Evolutionary conservation across 495 filamentous ascomycete species (phyloP).

Genomic region (Penicilliopsis zonata): DNA sequence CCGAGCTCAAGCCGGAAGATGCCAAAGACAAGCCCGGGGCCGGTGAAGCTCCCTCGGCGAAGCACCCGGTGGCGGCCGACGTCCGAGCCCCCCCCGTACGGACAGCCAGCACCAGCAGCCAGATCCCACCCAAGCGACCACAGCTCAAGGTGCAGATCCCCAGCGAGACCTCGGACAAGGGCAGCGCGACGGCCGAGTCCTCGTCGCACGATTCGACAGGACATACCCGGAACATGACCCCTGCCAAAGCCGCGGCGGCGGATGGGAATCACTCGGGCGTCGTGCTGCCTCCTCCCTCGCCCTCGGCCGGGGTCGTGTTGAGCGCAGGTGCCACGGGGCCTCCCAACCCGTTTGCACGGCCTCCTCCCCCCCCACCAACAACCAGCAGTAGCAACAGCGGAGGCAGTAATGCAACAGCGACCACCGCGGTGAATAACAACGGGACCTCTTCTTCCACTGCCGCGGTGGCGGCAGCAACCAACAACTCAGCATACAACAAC

Average conservation of each 20-base stretch:
- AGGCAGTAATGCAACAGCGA: no score
- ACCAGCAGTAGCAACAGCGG: no score
- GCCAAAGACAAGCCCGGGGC: slow-evolving; percentile 19
- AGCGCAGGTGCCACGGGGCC: slow-evolving; percentile 89
- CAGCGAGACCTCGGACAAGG: slow-evolving; percentile 75
- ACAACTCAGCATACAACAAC: slow-evolving; percentile 34
- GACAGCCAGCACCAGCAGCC: slow-evolving; percentile 65
- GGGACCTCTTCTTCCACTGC: no score
- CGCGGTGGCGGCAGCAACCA: slow-evolving; percentile 14
- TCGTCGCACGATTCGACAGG: slow-evolving; percentile 62
- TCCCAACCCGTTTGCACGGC: slow-evolving; percentile 89
- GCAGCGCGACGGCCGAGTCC: slow-evolving; percentile 61
- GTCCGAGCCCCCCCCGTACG: slow-evolving; percentile 46
- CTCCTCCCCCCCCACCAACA: slow-evolving; percentile 57
- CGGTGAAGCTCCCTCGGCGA: slow-evolving; percentile 29
- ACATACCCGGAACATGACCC: slow-evolving; percentile 38
- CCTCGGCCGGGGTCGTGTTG: slow-evolving; percentile 70
- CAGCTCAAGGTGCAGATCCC: slow-evolving; percentile 90
- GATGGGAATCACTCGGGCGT: slow-evolving; percentile 54
- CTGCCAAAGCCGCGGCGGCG: slow-evolving; percentile 34
- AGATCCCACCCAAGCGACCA: slow-evolving; percentile 54
- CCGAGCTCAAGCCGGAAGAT: slow-evolving; percentile 32
- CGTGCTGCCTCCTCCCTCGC: slow-evolving; percentile 87
- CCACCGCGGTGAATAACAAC: no score
- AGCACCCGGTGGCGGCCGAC: slow-evolving; percentile 35